Conservation (phyloP, 257 asterid species). For the Solanum verrucosum region DNA sequence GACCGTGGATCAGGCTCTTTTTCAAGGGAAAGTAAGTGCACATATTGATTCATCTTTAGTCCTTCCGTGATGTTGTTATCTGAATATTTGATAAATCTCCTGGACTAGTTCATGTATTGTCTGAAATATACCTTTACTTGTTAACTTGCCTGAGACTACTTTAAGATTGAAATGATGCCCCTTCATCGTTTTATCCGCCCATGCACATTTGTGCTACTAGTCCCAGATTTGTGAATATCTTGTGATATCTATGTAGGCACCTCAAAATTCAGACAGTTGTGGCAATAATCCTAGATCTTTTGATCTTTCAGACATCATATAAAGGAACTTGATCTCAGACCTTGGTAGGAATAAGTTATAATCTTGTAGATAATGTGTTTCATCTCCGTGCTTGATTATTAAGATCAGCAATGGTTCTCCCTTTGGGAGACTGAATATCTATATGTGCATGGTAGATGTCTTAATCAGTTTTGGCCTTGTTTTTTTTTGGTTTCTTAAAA, state of each 20-base stretch:
- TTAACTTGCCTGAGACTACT: neutral
- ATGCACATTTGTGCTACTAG: neutral
- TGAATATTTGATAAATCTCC: neutral
- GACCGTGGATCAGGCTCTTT: conserved; percentile 97
- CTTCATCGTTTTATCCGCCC: neutral
- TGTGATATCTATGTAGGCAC: neutral
- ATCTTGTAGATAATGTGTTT: neutral
- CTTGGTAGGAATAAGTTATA: neutral
- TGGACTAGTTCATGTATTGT: neutral
- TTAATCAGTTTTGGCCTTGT: neutral
- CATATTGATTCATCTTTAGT: neutral
- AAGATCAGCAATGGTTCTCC: neutral
- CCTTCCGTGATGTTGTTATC: neutral
- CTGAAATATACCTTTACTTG: neutral
- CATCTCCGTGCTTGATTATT: neutral
- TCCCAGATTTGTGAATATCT: neutral
- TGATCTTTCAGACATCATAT: neutral
- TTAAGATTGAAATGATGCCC: neutral
- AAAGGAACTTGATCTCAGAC: neutral
- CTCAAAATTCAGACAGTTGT: neutral
- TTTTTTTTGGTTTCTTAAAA: neutral
- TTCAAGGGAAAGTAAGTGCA: conserved; percentile 90
- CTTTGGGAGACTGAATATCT: neutral
- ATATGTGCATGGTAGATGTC: neutral
- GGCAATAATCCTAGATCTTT: neutral